Evolutionary conservation across 495 filamentous ascomycete species (phyloP).

Genomic region (Chaetomium cochliodes): DNA sequence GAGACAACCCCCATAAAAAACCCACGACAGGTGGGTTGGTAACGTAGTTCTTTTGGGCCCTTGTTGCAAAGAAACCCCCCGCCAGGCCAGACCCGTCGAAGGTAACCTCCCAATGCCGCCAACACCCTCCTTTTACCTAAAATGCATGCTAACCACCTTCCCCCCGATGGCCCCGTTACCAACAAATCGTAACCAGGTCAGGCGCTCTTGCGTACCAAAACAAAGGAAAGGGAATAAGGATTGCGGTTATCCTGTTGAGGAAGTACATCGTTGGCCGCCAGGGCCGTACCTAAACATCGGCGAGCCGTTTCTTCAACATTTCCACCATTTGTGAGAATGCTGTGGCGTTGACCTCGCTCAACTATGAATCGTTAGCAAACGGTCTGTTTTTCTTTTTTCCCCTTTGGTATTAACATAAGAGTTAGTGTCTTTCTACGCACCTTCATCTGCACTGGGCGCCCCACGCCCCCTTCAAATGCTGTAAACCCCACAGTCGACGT

Average conservation of each 20-base stretch:
- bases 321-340: slow-evolving; percentile 43
- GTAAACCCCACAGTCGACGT: slow-evolving; percentile 55
- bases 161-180: not conserved
- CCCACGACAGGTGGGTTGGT: not conserved
- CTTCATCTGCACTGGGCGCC: slow-evolving; percentile 65
- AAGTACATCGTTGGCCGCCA: not conserved
- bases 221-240: slow-evolving; percentile 2
- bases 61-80: not conserved
- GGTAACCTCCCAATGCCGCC: not conserved
- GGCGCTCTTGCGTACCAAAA: not conserved
- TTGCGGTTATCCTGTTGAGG: not conserved
- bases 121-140: slow-evolving; percentile 9
- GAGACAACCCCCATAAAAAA: slow-evolving; percentile 1
- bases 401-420: not conserved
- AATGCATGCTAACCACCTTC: slow-evolving; percentile 11
- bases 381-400: too few relatives aligned
- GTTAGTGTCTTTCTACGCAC: slow-evolving; percentile 47
- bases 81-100: slow-evolving; percentile 4
- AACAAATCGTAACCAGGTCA: not conserved
- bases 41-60: not conserved
- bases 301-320: slow-evolving; percentile 42
- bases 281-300: slow-evolving; percentile 25
- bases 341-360: slow-evolving; percentile 48
- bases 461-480: slow-evolving; percentile 57
- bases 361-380: slow-evolving; percentile 29